phyloP scores from a whole-genome alignment of 1,284 basidiomycete genomes.

The Ganoderma leucocontextum region DNA sequence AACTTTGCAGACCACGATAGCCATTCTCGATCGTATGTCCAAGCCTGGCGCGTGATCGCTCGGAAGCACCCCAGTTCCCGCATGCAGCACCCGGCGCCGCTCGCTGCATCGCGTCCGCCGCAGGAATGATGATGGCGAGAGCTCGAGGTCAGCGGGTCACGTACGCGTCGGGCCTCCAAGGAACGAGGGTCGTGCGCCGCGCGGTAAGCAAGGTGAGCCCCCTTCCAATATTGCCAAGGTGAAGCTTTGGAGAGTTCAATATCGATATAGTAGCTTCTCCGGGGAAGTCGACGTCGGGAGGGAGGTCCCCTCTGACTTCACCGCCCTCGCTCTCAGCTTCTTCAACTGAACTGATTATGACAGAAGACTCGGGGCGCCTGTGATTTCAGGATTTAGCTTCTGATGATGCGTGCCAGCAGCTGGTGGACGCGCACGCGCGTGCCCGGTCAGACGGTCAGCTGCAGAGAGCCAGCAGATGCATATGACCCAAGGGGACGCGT shows the following conservation, averaged over 20 bases:
- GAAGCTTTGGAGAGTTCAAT: background rate
- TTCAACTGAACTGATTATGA: background rate
- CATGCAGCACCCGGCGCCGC: background rate
- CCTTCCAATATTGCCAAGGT: too few relatives aligned
- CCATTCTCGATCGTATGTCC: background rate
- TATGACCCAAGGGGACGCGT: background rate
- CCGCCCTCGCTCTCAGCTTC: background rate
- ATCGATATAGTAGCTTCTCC: background rate
- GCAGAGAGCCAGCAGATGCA: background rate
- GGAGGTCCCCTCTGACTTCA: background rate
- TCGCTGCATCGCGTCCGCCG: background rate
- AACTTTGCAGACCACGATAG: background rate
- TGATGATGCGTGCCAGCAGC: background rate
- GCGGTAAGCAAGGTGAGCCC: too few relatives aligned
- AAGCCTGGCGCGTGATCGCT: background rate
- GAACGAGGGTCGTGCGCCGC: background rate
- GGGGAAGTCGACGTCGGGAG: background rate
- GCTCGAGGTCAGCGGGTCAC: background rate
- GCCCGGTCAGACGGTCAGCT: background rate
- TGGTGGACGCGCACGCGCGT: background rate
- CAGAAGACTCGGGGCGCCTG: background rate
- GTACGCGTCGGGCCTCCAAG: background rate
- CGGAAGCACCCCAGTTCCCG: background rate
- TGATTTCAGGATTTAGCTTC: background rate
- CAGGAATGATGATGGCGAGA: background rate